Evolutionary conservation across 2,329 filamentous ascomycete species (phyloP), one percentile per base, ranked within the genome.

Genomic region (Aspergillus tamarii): DNA sequence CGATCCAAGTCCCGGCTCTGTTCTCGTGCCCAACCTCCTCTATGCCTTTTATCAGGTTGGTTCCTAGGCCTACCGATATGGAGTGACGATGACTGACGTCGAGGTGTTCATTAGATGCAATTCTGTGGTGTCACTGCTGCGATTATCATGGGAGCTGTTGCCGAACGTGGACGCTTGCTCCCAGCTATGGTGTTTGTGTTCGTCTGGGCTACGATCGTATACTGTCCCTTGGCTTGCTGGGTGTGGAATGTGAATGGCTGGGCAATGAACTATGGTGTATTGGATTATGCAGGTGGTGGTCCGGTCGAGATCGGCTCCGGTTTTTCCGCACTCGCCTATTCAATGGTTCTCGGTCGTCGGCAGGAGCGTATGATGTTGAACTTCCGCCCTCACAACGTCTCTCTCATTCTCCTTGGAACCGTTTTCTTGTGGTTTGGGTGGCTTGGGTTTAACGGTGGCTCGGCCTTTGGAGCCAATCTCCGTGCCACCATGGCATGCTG

Each of bases 311-410:
- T 99, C 73, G 92, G 88, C 65, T 98, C 95, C 63, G 95, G 95
- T 77, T 84, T 96, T 81, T 95, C 93, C 50, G 95, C 94, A 34
- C 85, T 98, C 54, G 95, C 95, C 69, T 99, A 98, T 83, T 97
- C 94, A 2, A 91, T 92, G 92, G 89, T 97, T 43, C 91, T 99
- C 65, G 95, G 95, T 70, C 92, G 93, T 75, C 93, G 95, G 70
- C 95, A 97, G 83, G 94, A 98, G 84, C 95, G 93, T 84, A 97
- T 98, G 93, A 97, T 98, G 92, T 88, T 97, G 81, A 98, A 98
- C 87, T 98, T 98, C 87, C 92, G 95, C 70, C 95, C 95, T 21
- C 95, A 99, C 85, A 99, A 99, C 84, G 95, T 98, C 70, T 97
- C 94, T 7, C 87, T 98, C 74, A 97, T 99, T 81, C 94, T 95